Percentiles rank a stretch among this genome's conserved stretches.
Conservation (phyloP, 2,329 filamentous ascomycete species). For the Mollisiaceae sp. region DNA sequence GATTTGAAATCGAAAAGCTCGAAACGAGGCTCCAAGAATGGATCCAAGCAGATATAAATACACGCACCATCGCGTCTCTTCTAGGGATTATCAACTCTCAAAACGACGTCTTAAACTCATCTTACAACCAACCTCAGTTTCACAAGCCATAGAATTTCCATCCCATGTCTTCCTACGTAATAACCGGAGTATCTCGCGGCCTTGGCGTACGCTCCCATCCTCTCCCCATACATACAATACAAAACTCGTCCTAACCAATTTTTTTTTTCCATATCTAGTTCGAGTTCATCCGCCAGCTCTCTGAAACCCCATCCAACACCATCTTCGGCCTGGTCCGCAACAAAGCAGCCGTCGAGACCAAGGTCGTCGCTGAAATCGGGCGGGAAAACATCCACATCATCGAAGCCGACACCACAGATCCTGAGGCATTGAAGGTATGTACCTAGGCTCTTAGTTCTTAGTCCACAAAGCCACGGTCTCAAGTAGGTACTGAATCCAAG, state of each 20-base stretch:
- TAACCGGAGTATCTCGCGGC: slow-evolving; percentile 37
- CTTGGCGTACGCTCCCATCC: slow-evolving; percentile 34
- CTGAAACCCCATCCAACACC: slow-evolving; percentile 48
- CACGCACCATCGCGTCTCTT: slow-evolving; percentile 21
- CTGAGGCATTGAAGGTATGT: slow-evolving; percentile 29
- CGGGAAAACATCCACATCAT: slow-evolving; percentile 31
- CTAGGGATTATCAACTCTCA: slow-evolving; percentile 21
- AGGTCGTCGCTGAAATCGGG: slow-evolving; percentile 48
- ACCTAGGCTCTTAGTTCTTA: too few relatives aligned
- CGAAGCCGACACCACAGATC: slow-evolving; percentile 28
- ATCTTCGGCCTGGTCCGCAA: slow-evolving; percentile 55
- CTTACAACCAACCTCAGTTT: slow-evolving; percentile 24
- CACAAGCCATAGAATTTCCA: slow-evolving; percentile 21
- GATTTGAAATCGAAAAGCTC: slow-evolving; percentile 28
- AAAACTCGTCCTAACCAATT: too few relatives aligned
- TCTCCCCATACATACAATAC: slow-evolving; percentile 24
- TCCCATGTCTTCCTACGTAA: slow-evolving; percentile 37
- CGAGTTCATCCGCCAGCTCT: slow-evolving; percentile 53
- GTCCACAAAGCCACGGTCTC: slow-evolving; percentile 20
- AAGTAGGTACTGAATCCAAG: slow-evolving; percentile 25
- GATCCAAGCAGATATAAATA: slow-evolving; percentile 26
- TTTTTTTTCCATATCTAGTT: slow-evolving; percentile 49
- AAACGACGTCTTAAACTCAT: slow-evolving; percentile 27
- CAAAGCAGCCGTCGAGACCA: slow-evolving; percentile 51
- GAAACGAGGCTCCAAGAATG: slow-evolving; percentile 26